Percentiles rank a stretch among this genome's conserved stretches.
Evolutionary conservation across 768 basidiomycete genomes (phyloP).

Genomic region (Sutorius australiensis): DNA sequence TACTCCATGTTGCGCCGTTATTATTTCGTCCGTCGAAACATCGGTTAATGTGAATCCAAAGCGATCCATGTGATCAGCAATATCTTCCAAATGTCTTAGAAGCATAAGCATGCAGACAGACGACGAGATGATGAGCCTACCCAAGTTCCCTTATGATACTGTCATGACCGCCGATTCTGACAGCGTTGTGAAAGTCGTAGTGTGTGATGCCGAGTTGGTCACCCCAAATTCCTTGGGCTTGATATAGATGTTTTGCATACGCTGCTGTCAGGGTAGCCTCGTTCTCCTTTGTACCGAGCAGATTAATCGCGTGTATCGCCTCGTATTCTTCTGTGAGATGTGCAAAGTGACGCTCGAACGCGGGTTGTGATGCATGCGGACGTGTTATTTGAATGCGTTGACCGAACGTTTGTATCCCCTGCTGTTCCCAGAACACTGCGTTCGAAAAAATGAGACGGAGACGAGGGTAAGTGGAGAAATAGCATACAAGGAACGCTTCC

Average conservation of each 20-base stretch:
- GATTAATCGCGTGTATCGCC: constrained; percentile 81
- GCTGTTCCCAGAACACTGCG: constrained; percentile 98
- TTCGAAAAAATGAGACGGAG: constrained; percentile 10
- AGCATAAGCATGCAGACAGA: constrained; percentile 5
- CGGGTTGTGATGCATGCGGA: constrained; percentile 93
- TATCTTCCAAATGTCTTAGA: constrained; percentile 55
- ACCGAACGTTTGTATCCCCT: constrained; percentile 91
- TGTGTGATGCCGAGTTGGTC: constrained; percentile 77
- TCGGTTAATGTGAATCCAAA: constrained; percentile 88
- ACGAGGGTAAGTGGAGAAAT: constrained; percentile 2
- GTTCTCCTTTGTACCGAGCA: constrained; percentile 89
- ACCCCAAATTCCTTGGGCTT: constrained; percentile 57
- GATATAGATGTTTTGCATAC: constrained; percentile 76
- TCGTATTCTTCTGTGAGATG: constrained; percentile 86
- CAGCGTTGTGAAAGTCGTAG: constrained; percentile 91
- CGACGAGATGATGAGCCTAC: constrained; percentile 31
- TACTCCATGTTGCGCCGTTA: constrained; percentile 87
- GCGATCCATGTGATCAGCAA: constrained; percentile 63
- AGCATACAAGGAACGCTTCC: constrained; percentile 89
- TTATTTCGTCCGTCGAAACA: constrained; percentile 55
- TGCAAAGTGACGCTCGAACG: constrained; percentile 91
- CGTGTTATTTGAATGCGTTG: constrained; percentile 93
- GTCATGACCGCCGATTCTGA: constrained; percentile 82
- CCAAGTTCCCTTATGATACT: constrained; percentile 72
- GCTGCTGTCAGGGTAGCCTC: constrained; percentile 80